Evolutionary conservation across 139 green algal species (phyloP), one percentile per base, ranked within the genome.

Genomic region (Chlamydomonas sp.): DNA sequence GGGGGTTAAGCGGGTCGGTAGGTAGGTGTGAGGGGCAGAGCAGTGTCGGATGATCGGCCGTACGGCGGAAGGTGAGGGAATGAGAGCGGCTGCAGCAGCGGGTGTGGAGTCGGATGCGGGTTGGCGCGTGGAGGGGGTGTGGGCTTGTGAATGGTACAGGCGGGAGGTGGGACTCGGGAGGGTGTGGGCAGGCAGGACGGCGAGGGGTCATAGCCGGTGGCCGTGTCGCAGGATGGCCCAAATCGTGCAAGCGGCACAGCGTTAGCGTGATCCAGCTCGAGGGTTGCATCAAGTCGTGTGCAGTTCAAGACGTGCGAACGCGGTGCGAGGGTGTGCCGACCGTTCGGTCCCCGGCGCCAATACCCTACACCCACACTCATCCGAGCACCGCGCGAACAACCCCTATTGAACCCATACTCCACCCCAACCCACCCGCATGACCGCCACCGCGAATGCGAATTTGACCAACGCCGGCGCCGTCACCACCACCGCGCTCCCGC

Each of bases 361-460:
- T n/a, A n/a, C n/a, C n/a, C n/a, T n/a, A n/a, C n/a, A n/a, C 31
- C 31, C 31, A 49, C 31, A 49, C 31, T 49, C 31, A 49, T 49
- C 31, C 31, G 31, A 49, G 31, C 31, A 49, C 31, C 31, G 31
- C 31, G 31, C 31, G 31, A 49, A 49, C 31, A 49, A 49, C 31
- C 31, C 31, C 31, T 49, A 49, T 49, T 49, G 31, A 49, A 49
- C 31, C 31, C 31, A 49, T 49, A 49, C 31, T 49, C 31, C 31
- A 49, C 31, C 71, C 10, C 62, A 10, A 61, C 18, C 14, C 78
- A 49, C 79, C 80, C 78, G 67, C 67, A 85, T 18, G 12, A 60
- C 63, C 17, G 81, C 81, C 68, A 79, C 59, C 59, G 15, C 81
- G 60, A 79, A 86, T 3, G 59, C 81, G 72, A 86, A 86, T 69